Evolutionary conservation across 495 filamentous ascomycete genomes (phyloP).

Genomic region (Acidomyces sp.): DNA sequence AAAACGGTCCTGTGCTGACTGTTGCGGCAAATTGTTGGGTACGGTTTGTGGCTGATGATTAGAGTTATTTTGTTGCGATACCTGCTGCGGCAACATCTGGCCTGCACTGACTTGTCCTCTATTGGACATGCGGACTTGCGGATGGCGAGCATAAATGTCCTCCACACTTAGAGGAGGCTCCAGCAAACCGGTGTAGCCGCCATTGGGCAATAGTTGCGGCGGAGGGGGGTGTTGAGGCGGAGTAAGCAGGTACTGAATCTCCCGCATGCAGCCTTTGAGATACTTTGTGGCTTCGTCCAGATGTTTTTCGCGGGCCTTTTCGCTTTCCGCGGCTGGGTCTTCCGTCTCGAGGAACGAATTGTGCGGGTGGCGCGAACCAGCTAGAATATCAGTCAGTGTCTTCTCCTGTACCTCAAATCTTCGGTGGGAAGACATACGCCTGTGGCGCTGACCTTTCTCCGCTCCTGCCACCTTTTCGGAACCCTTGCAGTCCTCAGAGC

Average conservation of each 20-base stretch:
- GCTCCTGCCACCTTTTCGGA: background rate
- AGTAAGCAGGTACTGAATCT: constrained; percentile 36
- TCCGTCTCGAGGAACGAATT: constrained; percentile 33
- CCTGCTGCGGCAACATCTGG: constrained; percentile 23
- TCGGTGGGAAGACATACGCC: background rate
- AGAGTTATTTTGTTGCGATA: constrained; percentile 35
- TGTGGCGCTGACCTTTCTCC: background rate
- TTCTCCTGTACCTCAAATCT: background rate
- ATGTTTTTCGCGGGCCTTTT: constrained; percentile 28
- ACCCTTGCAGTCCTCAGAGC: background rate
- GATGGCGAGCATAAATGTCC: constrained; percentile 27
- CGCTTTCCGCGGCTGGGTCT: constrained; percentile 15
- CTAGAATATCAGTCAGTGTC: constrained; percentile 12
- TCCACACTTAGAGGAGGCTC: constrained; percentile 26
- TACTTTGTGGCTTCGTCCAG: constrained; percentile 32
- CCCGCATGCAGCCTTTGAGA: constrained; percentile 32
- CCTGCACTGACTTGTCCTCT: constrained; percentile 25
- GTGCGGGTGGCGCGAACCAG: constrained; percentile 24
- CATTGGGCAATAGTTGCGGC: constrained; percentile 23
- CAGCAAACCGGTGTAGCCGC: constrained; percentile 16
- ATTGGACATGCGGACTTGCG: constrained; percentile 29
- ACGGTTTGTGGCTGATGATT: constrained; percentile 44
- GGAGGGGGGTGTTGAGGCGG: constrained; percentile 33
- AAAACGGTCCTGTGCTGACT: background rate
- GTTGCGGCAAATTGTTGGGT: constrained; percentile 21